A percentile compares a stretch with the other conserved stretches of the same genome.
phyloP scores from a whole-genome alignment of 345 rosid species.

The Gossypium arboreum region DNA sequence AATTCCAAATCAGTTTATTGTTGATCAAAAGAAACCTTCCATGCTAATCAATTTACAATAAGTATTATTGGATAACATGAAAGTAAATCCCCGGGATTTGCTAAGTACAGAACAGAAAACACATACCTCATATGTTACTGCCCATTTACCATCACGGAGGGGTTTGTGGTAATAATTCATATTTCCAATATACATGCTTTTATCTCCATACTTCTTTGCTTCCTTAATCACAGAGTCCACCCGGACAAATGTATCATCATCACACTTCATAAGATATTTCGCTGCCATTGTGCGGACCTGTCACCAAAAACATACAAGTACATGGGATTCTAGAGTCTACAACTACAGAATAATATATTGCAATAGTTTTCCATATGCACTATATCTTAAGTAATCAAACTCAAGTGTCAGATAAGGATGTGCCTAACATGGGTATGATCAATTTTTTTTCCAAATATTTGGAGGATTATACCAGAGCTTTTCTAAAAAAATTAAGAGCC shows the following conservation, averaged over 20 bases:
- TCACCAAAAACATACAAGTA: neutral
- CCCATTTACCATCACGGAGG: constrained; percentile 92
- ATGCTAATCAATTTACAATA: neutral
- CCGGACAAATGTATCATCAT: constrained; percentile 89
- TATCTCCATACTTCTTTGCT: constrained; percentile 53
- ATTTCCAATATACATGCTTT: constrained; percentile 82
- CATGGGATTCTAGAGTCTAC: neutral
- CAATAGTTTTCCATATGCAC: neutral
- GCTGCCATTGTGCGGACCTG: constrained; percentile 39
- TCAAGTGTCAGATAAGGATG: neutral
- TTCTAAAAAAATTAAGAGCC: too few species aligned
- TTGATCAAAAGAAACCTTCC: neutral
- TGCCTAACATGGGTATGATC: neutral
- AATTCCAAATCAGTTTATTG: neutral
- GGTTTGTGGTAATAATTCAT: constrained; percentile 90
- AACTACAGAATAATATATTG: neutral
- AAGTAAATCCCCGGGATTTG: neutral
- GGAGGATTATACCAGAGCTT: neutral
- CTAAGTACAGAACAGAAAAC: constrained; percentile 15
- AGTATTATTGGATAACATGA: neutral
- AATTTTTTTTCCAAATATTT: neutral
- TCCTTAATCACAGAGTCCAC: constrained; percentile 73
- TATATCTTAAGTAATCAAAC: neutral
- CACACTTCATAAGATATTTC: constrained; percentile 80
- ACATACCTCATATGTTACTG: constrained; percentile 87